These are phyloP conservation scores for Xylaria sp. DNA, from an alignment of 495 filamentous ascomycete genomes.

Conservation along the genomic window DNA sequence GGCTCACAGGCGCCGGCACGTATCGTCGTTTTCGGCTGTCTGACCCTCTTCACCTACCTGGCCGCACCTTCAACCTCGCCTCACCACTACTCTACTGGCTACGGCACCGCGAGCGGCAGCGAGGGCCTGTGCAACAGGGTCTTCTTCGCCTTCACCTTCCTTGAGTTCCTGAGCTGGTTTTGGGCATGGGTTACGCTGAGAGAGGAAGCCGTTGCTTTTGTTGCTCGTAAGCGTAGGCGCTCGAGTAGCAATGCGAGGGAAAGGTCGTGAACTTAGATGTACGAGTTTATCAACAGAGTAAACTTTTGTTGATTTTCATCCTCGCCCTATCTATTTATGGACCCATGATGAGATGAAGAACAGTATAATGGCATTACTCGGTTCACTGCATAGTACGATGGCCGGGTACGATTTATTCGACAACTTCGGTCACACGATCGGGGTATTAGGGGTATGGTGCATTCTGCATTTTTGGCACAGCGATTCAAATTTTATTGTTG, in stretches of 20 bases:
- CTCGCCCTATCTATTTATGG: neutral
- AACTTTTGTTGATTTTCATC: neutral
- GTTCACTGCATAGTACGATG: neutral
- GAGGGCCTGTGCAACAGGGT: slow-evolving; percentile 78
- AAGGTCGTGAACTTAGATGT: slow-evolving; percentile 5
- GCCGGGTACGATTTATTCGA: neutral
- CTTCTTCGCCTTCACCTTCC: slow-evolving; percentile 82
- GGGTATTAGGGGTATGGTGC: neutral
- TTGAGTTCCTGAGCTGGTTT: slow-evolving; percentile 88
- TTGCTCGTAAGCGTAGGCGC: slow-evolving; percentile 43
- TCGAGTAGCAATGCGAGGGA: slow-evolving; percentile 36
- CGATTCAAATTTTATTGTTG: neutral
- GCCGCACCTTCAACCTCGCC: slow-evolving; percentile 42
- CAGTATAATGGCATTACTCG: neutral
- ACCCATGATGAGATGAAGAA: neutral
- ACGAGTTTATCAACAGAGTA: no score
- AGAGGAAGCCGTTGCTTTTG: slow-evolving; percentile 54
- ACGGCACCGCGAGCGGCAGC: slow-evolving; percentile 45
- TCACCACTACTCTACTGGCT: slow-evolving; percentile 32
- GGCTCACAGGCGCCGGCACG: slow-evolving; percentile 72
- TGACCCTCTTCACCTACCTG: slow-evolving; percentile 75
- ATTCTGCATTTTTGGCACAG: slow-evolving; percentile 3
- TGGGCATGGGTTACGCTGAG: slow-evolving; percentile 72
- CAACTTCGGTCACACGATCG: neutral
- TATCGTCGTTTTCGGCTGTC: slow-evolving; percentile 66